These are phyloP conservation scores for Nannizziopsis arthrosporioides DNA, from an alignment of 2,329 filamentous ascomycete species.

Conservation along the genomic window DNA sequence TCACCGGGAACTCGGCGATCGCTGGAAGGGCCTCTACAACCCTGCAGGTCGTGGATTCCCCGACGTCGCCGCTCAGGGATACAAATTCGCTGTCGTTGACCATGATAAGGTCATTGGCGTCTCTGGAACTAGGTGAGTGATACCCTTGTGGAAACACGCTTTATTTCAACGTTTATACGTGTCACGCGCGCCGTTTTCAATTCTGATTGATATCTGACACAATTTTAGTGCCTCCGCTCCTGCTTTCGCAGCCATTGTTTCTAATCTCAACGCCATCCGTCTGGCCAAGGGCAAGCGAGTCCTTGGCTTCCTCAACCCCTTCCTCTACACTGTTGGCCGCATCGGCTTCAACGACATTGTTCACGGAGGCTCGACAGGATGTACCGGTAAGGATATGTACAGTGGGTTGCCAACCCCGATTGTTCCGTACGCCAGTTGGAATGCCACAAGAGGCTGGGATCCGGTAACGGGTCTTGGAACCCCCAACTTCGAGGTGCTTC, in stretches of 20 bases:
- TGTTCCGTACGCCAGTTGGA: constrained; percentile 40
- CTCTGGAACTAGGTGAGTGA: constrained; percentile 34
- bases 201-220: not conserved
- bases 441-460: constrained; percentile 42
- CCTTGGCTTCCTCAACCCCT: constrained; percentile 52
- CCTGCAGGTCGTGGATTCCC: constrained; percentile 48
- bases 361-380: constrained; percentile 26
- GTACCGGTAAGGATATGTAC: constrained; percentile 11
- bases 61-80: constrained; percentile 49
- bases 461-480: constrained; percentile 38
- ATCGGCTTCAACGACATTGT: constrained; percentile 41
- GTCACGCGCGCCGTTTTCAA: not conserved
- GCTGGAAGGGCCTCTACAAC: constrained; percentile 40
- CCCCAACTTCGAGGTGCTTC: constrained; percentile 19
- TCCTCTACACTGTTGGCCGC: constrained; percentile 43
- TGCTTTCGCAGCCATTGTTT: constrained; percentile 50
- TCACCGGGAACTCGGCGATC: constrained; percentile 24
- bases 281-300: constrained; percentile 41
- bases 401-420: constrained; percentile 11
- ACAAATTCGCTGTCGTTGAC: constrained; percentile 32
- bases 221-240: constrained; percentile 45
- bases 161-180: not conserved
- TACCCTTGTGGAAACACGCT: no score
- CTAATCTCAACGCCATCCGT: constrained; percentile 53
- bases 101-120: constrained; percentile 29